Base-by-base conservation (phyloP, 2,329 filamentous ascomycete species). In the Monosporascus sp. region DNA sequence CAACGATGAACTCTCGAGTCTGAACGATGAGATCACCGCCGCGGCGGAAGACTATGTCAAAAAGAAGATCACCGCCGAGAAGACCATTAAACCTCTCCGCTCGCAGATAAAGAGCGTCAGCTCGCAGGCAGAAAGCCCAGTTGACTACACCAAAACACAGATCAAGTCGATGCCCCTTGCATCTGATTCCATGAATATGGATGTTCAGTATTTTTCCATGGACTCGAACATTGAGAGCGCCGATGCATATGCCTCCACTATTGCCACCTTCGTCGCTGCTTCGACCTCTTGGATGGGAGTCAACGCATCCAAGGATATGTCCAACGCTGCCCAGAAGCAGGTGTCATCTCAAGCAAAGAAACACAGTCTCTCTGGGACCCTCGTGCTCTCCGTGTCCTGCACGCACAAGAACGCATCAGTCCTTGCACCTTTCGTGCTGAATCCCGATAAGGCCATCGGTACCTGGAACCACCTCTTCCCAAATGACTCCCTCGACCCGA, bases 151-250 rank as follows among this genome's bases (percentile, higher is more conserved):
- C 20, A 49, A 51, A 24, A 50, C 49, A n/a, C 31, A 52, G 39
- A 56, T 56, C 54, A 58, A 58, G 50, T 48, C 54, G 22, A 50
- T 58, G 44, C 56, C 56, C 3, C 51, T 58, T 34, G 56, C 54
- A 3, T 48, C 54, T 22, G 54, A 58, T 49, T 54, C 54, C 38
- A 56, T 58, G 22, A 58, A 56, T 17, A 56, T 56, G 54, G 56
- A 58, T 47, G 56, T 57, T 36, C 56, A 57, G 48, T 58, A 54
- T 27, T 58, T 58, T 37, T 54, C 56, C 44, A 48, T 41, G 31
- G 56, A 57, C 48, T 42, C 48, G 6, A 54, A 54, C 41, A 44
- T 39, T 15, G 45, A 58, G 38, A 50, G 48, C 38, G 46, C 55
- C n/a, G 36, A 42, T 11, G 20, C 52, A 7, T 48, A 48, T 31